Evolutionary conservation across 129 eudicot genomes (phyloP).

Genomic region (sunflower (Helianthus annuus)): HanXRQr2.0-SUNRISE NC_035449.2:85341869-85342368

Average conservation of each 20-base stretch:
- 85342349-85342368: no score
- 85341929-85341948: background rate
- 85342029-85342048: slow-evolving; percentile 1
- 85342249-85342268: background rate
- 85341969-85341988: background rate
- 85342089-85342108: background rate
- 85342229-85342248: background rate
- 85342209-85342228: background rate
- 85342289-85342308: no score
- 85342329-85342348: no score
- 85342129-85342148: no score
- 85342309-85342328: no score
- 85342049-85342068: background rate
- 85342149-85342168: no score
- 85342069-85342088: background rate
- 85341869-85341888: slow-evolving; percentile 96
- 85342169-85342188: no score
- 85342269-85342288: no score
- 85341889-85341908: slow-evolving; percentile 84
- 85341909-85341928: slow-evolving; percentile 54
- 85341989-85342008: background rate
- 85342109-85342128: background rate
- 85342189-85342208: no score
- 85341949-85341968: background rate
- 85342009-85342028: background rate